Base-by-base conservation (phyloP, 495 filamentous ascomycete species). In the Aspergillus panamensis region DNA sequence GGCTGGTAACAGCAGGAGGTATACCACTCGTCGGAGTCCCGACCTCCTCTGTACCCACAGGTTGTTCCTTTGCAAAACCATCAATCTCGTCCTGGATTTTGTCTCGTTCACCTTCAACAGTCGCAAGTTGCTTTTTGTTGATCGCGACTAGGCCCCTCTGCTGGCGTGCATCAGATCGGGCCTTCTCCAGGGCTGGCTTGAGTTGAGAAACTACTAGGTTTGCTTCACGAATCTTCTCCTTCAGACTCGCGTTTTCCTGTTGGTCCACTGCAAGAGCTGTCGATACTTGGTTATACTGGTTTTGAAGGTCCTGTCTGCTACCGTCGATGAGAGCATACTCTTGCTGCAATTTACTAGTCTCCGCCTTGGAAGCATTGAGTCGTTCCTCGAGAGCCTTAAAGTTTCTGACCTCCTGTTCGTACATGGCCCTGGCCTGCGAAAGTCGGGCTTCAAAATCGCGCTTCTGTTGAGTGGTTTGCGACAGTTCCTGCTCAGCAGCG, bases 71-170 rank as follows among this genome's bases (percentile, higher is more conserved):
- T 32, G 82, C 79, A 35, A 90, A 69, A 29, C 84, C 83, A 30
- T 88, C 85, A 39, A 89, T 87, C 62, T 96, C 91, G 8, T 72
- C 72, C 72, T 91, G 90, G 39, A 94, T 69, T 72, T 89, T 93
- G 42, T 96, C 92, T 14, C 87, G 81, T 65, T 97, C 94, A 31
- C 79, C 82, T 70, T 98, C 95, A 58, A 86, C 87, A 1, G 93
- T 96, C 35, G 88, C 81, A 48, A 97, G 79, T 74, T 98, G 94
- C 75, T 98, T 97, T 76, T 95, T 97, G 75, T 95, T 96, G 73
- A 98, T 97, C 5, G 95, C 91, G 44, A 95, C 94, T 43, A 96
- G 73, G 9, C 94, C 94, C 72, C 95, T 96, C 73, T 97, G 91
- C 67, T 96, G 94, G 19, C 94, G 84, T 39, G 92, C 90, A 61